Evolutionary conservation across 495 filamentous ascomycete genomes (phyloP).

Genomic region (Podospora anserina): DNA sequence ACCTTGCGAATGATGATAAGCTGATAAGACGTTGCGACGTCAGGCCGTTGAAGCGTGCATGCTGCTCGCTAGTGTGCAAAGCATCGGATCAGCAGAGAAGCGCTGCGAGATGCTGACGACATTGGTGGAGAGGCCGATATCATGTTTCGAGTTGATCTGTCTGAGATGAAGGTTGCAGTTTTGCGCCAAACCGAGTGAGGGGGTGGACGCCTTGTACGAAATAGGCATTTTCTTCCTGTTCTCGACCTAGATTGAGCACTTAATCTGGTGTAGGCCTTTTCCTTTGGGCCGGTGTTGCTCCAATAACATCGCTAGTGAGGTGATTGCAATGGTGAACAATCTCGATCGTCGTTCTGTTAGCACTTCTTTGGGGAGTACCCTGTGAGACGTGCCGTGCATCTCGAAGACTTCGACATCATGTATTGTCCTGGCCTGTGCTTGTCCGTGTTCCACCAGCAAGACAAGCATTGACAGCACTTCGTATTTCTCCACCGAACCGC

Average conservation of each 20-base stretch:
- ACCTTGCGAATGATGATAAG: neutral
- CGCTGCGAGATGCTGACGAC: conserved; percentile 14
- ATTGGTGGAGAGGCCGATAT: neutral
- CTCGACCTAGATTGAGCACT: neutral
- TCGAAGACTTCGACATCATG: neutral
- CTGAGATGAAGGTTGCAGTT: neutral
- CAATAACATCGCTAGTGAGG: neutral
- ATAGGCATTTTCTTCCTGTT: neutral
- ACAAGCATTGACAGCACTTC: neutral
- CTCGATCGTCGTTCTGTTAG: neutral
- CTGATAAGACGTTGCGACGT: conserved; percentile 1
- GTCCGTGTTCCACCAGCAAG: neutral
- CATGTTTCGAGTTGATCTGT: conserved; percentile 1
- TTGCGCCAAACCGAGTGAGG: neutral
- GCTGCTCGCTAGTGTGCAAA: neutral
- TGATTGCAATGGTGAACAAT: neutral
- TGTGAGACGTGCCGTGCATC: neutral
- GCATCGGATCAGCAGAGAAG: neutral
- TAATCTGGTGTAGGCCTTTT: neutral
- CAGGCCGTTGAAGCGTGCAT: neutral
- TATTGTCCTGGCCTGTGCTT: neutral
- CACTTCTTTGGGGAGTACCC: neutral
- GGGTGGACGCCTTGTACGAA: neutral
- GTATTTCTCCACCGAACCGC: neutral
- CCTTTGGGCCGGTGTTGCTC: neutral